Base-by-base conservation (phyloP, 768 basidiomycete species). In the Aureoboletus auriporus region DNA sequence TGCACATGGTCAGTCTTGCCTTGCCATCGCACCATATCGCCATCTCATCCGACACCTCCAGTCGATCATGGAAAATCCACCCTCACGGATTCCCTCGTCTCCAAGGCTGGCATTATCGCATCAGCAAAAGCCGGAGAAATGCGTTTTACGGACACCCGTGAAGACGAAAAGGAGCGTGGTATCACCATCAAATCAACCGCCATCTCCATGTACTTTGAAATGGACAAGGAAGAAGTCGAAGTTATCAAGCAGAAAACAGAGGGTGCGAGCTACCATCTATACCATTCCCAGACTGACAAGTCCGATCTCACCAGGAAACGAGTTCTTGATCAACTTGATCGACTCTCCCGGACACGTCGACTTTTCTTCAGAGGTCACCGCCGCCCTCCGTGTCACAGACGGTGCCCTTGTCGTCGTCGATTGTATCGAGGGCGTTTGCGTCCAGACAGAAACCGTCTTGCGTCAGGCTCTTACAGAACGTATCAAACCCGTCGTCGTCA, bases 41-140 rank as follows among this genome's bases (percentile, higher is more conserved):
- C 31, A 39, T 56, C 58, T 60, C 30, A 61, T 56, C 58, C 51
- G 31, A 45, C 33, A 40, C 52, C 14, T 9, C 28, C 64, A 92
- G 96, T 99, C 82, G 96, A 99, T 74, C 96, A 99, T 77, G 96
- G 96, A 76, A 99, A 99, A 75, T 99, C 96, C 48, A 99, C 96
- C 61, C 84, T 99, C 60, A 97, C 96, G 59, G 96, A 99, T 72
- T 97, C 95, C 36, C 79, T 99, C 39, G 94, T 99, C 67, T 94
- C 95, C 56, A 98, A 98, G 78, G 96, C 96, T 55, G 96, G 96
- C 80, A 99, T 99, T 70, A 97, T 99, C 61, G 95, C 96, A 53
- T 74, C 77, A 37, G 75, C 91, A 64, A 95, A 96, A 69, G 92
- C 96, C 51, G 96, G 96, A 67, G 93, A 96, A 51, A 79, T 90